Conservation (phyloP, 176 grass and related monocot genomes). For the Oryza glumipatula region DNA sequence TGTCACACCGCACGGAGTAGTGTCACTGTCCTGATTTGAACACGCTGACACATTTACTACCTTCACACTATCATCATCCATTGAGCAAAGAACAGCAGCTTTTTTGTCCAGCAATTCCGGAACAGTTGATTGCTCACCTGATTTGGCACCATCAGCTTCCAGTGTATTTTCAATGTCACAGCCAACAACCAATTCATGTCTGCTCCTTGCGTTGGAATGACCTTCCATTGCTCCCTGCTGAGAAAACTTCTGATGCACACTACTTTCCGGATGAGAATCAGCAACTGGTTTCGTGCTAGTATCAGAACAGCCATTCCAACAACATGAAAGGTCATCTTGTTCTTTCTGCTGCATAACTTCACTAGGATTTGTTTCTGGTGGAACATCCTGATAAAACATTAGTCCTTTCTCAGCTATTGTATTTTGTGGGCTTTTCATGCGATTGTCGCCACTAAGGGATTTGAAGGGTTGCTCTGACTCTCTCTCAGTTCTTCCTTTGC, state of each 20-base stretch:
- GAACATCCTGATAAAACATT: conserved; percentile 17
- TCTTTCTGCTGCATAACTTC: conserved; percentile 33
- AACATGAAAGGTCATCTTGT: conserved; percentile 13
- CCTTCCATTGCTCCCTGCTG: conserved; percentile 6
- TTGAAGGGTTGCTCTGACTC: background rate
- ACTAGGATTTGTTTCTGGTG: conserved; percentile 23
- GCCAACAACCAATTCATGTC: conserved; percentile 6
- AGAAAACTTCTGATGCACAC: conserved; percentile 13
- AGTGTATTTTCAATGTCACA: conserved; percentile 28
- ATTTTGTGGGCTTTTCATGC: background rate
- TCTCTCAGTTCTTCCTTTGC: conserved; percentile 33
- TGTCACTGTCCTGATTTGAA: conserved; percentile 33
- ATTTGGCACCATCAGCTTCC: conserved; percentile 11
- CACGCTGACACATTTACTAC: conserved; percentile 10
- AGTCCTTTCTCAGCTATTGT: conserved; percentile 22
- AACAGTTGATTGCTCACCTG: conserved; percentile 19
- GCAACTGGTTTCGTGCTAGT: conserved; percentile 26
- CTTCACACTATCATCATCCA: conserved; percentile 30
- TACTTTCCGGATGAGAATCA: conserved; percentile 25
- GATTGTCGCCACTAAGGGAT: conserved; percentile 13
- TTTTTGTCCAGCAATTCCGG: conserved; percentile 19
- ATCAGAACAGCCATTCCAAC: conserved; percentile 17
- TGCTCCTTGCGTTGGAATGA: conserved; percentile 26
- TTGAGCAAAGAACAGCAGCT: conserved; percentile 4
- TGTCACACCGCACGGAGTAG: background rate